Evolutionary conservation across 192 early-diverging fungal genomes (phyloP).

Genomic region (Mortierella alpina): DNA sequence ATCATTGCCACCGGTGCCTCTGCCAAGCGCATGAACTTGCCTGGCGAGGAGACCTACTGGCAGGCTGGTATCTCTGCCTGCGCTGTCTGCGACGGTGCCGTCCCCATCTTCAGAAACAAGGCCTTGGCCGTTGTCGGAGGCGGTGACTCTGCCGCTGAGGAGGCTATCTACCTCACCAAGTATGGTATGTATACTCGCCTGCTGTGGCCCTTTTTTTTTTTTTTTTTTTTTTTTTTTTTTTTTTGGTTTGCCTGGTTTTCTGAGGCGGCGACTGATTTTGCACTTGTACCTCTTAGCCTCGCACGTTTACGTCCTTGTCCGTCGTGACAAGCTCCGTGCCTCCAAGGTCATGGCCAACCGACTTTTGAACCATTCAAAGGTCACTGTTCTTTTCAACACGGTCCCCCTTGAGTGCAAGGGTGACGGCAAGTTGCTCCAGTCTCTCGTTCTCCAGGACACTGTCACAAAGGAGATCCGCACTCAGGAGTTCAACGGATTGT

Average conservation of each 20-base stretch:
- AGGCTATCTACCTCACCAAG: constrained; percentile 96
- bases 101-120: constrained; percentile 97
- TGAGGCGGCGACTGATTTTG: constrained; percentile 7
- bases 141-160: constrained; percentile 96
- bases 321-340: constrained; percentile 95
- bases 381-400: constrained; percentile 93
- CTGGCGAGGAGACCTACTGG: constrained; percentile 95
- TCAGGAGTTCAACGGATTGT: constrained; percentile 88
- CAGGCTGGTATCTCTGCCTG: constrained; percentile 99
- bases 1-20: constrained; percentile 98
- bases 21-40: constrained; percentile 91
- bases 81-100: constrained; percentile 98
- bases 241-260: not conserved
- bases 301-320: constrained; percentile 93
- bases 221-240: constrained; percentile 10
- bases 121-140: constrained; percentile 96
- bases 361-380: constrained; percentile 85
- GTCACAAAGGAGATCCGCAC: constrained; percentile 72
- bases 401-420: constrained; percentile 89
- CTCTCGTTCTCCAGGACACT: constrained; percentile 82
- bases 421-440: constrained; percentile 80
- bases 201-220: constrained; percentile 6
- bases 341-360: constrained; percentile 98
- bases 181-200: constrained; percentile 67
- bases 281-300: constrained; percentile 63